Evolutionary conservation across 2,329 filamentous ascomycete genomes (phyloP).

Genomic region (Bipolaris victoriae): DNA sequence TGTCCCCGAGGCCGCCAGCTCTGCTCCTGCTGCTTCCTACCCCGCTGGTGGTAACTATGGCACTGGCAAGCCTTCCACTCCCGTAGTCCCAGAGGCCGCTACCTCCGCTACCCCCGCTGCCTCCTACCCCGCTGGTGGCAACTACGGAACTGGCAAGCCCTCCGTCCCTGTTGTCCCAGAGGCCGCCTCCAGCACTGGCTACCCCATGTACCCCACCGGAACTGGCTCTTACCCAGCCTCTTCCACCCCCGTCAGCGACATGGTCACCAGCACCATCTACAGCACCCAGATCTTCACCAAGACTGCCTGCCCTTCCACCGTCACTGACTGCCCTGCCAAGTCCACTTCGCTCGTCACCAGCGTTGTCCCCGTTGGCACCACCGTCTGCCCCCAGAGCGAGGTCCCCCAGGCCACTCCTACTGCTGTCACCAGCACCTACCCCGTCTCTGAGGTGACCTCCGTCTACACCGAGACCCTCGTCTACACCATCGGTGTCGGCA

Average conservation of each 20-base stretch:
- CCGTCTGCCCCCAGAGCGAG: slow-evolving; percentile 49
- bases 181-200: slow-evolving; percentile 14
- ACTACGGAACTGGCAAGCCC: slow-evolving; percentile 3
- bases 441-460: slow-evolving; percentile 37
- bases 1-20: slow-evolving; percentile 8
- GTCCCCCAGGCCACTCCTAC: slow-evolving; percentile 22
- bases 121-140: slow-evolving; percentile 7
- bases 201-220: slow-evolving; percentile 32
- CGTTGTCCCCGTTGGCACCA: slow-evolving; percentile 51
- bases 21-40: slow-evolving; percentile 8
- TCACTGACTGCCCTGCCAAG: slow-evolving; percentile 20
- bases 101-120: slow-evolving; percentile 9
- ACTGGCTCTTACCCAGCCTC: slow-evolving; percentile 41
- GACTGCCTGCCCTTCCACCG: slow-evolving; percentile 11
- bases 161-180: slow-evolving; percentile 6
- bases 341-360: slow-evolving; percentile 49
- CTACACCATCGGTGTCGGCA: slow-evolving; percentile 51
- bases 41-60: neutral
- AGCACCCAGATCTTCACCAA: slow-evolving; percentile 51
- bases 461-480: slow-evolving; percentile 52
- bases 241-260: slow-evolving; percentile 47
- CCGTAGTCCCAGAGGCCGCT: slow-evolving; percentile 7
- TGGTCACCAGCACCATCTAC: slow-evolving; percentile 52
- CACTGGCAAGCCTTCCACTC: slow-evolving; percentile 1
- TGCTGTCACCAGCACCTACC: slow-evolving; percentile 26